A percentile compares a stretch with the other conserved stretches of the same genome.
These are phyloP conservation scores for Colletotrichum echinochloae DNA, from an alignment of 2,329 filamentous ascomycete species.

Conservation along the genomic window DNA sequence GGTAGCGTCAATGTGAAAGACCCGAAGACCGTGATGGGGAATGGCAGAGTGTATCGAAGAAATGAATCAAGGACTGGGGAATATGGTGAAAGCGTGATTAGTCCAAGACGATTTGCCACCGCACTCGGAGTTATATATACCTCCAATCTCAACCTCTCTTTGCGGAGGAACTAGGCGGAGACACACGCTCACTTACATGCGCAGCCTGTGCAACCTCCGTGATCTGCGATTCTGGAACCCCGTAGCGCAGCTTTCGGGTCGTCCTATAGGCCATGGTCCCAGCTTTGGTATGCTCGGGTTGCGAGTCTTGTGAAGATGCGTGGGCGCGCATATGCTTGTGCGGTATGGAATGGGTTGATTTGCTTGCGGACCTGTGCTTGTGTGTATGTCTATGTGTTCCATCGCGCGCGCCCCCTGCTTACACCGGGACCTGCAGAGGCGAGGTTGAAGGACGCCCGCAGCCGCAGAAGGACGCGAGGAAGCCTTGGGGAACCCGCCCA, in stretches of 20 bases:
- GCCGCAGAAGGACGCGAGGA: not conserved
- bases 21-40: not conserved
- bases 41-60: slow-evolving; percentile 7
- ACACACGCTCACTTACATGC: not conserved
- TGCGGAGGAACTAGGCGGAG: not conserved
- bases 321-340: not conserved
- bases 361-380: not conserved
- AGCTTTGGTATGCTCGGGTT: not conserved
- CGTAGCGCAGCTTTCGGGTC: not conserved
- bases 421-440: slow-evolving; percentile 6
- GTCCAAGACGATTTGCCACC: slow-evolving; percentile 21
- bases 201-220: slow-evolving; percentile 13
- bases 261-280: not conserved
- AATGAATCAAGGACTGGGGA: not conserved
- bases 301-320: not conserved
- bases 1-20: not conserved
- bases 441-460: not conserved
- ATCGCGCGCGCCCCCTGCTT: slow-evolving; percentile 14
- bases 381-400: not conserved
- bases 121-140: slow-evolving; percentile 35
- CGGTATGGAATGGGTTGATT: not conserved
- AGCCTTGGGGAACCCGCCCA: not conserved
- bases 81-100: not conserved
- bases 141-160: not conserved
- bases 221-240: slow-evolving; percentile 10